Conservation (phyloP, 1,284 basidiomycete genomes). For the Sphaerobolus stellatus region DNA sequence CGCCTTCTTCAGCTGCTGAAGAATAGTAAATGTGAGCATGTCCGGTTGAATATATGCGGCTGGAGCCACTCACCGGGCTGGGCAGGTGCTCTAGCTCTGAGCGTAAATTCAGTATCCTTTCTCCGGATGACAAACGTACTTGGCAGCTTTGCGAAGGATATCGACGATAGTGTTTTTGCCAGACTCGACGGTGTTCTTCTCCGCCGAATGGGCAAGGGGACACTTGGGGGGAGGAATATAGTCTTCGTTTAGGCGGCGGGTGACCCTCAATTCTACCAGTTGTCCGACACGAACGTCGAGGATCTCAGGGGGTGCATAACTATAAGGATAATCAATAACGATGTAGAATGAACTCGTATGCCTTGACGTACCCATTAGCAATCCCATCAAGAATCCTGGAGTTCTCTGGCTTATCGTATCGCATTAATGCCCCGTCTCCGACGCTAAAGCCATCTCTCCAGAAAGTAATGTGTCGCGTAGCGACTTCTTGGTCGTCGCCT, state of each 20-base stretch:
- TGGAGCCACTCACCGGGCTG: constrained; percentile 11
- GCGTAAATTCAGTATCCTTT: no score
- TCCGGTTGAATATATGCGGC: constrained; percentile 14
- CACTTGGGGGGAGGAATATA: constrained; percentile 57
- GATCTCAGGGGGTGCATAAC: constrained; percentile 76
- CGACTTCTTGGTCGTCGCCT: constrained; percentile 57
- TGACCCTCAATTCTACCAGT: constrained; percentile 83
- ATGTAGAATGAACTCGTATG: neutral
- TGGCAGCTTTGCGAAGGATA: no score
- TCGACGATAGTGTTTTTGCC: no score
- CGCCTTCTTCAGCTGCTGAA: constrained; percentile 31
- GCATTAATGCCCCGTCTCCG: constrained; percentile 84
- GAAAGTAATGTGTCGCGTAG: constrained; percentile 81
- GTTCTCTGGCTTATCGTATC: constrained; percentile 83
- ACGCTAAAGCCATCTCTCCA: constrained; percentile 95
- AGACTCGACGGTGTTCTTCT: constrained; percentile 75
- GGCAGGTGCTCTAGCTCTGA: no score
- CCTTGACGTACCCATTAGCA: constrained; percentile 66
- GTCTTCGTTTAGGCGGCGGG: constrained; percentile 72
- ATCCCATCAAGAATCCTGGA: constrained; percentile 75
- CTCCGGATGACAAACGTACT: no score
- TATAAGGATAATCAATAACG: constrained; percentile 27
- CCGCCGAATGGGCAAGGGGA: constrained; percentile 63
- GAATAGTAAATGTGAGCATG: neutral
- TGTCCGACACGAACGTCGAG: constrained; percentile 80